Conservation (phyloP, 2,329 filamentous ascomycete genomes). For the Pseudogymnoascus sp. region DNA sequence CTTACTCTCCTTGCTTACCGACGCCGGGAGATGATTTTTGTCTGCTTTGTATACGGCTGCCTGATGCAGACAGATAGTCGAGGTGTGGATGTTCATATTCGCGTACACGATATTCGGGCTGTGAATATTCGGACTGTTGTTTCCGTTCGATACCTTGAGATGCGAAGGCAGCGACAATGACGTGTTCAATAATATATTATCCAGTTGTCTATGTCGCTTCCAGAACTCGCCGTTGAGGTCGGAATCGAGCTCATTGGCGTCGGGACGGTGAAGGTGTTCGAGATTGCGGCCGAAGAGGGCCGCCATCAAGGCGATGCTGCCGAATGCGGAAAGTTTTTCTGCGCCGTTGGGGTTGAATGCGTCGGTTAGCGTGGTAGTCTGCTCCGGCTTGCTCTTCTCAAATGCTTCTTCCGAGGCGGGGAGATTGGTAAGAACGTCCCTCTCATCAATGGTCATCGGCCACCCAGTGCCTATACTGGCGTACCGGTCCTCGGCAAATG, state of each 20-base stretch:
- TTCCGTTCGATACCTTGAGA: constrained; percentile 67
- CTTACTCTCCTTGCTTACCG: constrained; percentile 82
- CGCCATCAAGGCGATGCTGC: constrained; percentile 75
- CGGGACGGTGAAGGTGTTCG: constrained; percentile 80
- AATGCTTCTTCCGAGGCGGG: constrained; percentile 81
- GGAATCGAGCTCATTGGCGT: constrained; percentile 69
- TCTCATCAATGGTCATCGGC: constrained; percentile 91
- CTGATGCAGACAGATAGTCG: constrained; percentile 94
- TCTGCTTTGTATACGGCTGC: constrained; percentile 97
- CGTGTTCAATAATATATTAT: constrained; percentile 83
- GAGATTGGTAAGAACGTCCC: constrained; percentile 79
- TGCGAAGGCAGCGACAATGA: constrained; percentile 72
- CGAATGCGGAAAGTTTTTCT: constrained; percentile 66
- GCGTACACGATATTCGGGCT: constrained; percentile 85
- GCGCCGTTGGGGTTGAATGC: constrained; percentile 64
- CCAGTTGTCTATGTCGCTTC: constrained; percentile 83
- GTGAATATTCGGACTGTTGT: constrained; percentile 34
- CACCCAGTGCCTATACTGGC: constrained; percentile 94
- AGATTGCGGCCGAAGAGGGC: constrained; percentile 86
- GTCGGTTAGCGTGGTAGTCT: constrained; percentile 61
- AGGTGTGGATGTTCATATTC: constrained; percentile 96
- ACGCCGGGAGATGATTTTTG: constrained; percentile 68
- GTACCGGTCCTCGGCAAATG: constrained; percentile 84
- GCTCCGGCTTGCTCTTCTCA: constrained; percentile 66
- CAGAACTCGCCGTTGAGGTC: constrained; percentile 92